Evolutionary conservation across 768 basidiomycete species (phyloP).

Genomic region (Neoboletus subvelutipes): DNA sequence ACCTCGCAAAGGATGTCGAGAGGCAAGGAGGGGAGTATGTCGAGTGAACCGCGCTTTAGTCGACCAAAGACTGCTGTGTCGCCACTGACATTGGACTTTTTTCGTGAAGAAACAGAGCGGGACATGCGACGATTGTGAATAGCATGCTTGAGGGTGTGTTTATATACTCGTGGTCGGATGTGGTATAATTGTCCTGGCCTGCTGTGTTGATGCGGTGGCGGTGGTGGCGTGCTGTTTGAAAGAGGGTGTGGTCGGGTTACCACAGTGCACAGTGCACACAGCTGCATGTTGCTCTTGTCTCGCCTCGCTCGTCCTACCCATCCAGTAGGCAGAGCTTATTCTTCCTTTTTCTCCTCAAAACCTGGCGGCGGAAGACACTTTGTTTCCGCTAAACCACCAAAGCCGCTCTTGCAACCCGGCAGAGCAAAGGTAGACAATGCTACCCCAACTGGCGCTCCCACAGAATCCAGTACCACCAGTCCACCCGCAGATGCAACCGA

Average conservation of each 20-base stretch:
- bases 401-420: slow-evolving; percentile 39
- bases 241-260: background rate
- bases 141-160: background rate
- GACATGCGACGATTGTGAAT: slow-evolving; percentile 7
- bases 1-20: slow-evolving; percentile 33
- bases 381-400: slow-evolving; percentile 67
- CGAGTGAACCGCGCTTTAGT: slow-evolving; percentile 18
- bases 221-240: slow-evolving; percentile 2
- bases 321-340: slow-evolving; percentile 59
- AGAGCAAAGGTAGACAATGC: slow-evolving; percentile 42
- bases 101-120: background rate
- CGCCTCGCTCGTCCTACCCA: slow-evolving; percentile 50
- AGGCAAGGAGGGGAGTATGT: slow-evolving; percentile 36
- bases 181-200: background rate
- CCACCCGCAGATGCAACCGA: slow-evolving; percentile 13
- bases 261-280: background rate
- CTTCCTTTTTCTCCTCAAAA: slow-evolving; percentile 78
- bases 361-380: slow-evolving; percentile 74
- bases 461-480: slow-evolving; percentile 25
- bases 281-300: slow-evolving; percentile 50
- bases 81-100: background rate
- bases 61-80: background rate
- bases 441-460: slow-evolving; percentile 34
- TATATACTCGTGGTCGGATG: slow-evolving; percentile 2
- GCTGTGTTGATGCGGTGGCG: slow-evolving; percentile 2